Percentiles rank a stretch among this genome's conserved stretches.
These are phyloP conservation scores for Colletotrichum sp. DNA, from an alignment of 2,329 filamentous ascomycete genomes.

Conservation along the genomic window DNA sequence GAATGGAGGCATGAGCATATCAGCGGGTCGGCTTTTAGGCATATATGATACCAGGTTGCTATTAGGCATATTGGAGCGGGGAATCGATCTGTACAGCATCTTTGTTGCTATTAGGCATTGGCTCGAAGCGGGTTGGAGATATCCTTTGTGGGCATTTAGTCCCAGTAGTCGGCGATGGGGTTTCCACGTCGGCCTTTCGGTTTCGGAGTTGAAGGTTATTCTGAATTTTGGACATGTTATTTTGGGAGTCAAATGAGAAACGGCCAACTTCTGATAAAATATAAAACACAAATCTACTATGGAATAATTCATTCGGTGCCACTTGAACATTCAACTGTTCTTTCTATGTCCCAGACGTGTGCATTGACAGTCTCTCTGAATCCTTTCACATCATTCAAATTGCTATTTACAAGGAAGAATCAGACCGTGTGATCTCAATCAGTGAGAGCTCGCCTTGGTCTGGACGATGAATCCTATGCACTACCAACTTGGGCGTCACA, in stretches of 20 bases:
- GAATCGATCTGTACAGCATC: neutral
- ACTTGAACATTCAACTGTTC: neutral
- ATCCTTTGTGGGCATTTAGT: neutral
- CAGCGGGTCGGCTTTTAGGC: neutral
- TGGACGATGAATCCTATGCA: neutral
- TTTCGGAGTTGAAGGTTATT: neutral
- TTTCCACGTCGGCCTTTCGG: neutral
- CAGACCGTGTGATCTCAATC: neutral
- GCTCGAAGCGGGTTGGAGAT: neutral
- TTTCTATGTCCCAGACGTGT: neutral
- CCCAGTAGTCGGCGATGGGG: neutral
- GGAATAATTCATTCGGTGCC: neutral
- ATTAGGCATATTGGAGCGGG: neutral
- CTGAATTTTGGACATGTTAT: neutral
- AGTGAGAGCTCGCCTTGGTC: neutral
- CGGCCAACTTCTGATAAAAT: neutral
- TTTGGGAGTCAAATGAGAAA: neutral
- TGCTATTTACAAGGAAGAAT: neutral
- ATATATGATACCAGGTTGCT: neutral
- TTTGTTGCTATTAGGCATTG: neutral
- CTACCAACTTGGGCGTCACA: neutral
- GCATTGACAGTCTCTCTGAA: neutral
- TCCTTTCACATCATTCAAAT: rapidly evolving
- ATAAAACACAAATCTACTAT: neutral
- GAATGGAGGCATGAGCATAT: neutral